Conservation (phyloP, 2,329 filamentous ascomycete genomes). For the Lachnellula cervina region DNA sequence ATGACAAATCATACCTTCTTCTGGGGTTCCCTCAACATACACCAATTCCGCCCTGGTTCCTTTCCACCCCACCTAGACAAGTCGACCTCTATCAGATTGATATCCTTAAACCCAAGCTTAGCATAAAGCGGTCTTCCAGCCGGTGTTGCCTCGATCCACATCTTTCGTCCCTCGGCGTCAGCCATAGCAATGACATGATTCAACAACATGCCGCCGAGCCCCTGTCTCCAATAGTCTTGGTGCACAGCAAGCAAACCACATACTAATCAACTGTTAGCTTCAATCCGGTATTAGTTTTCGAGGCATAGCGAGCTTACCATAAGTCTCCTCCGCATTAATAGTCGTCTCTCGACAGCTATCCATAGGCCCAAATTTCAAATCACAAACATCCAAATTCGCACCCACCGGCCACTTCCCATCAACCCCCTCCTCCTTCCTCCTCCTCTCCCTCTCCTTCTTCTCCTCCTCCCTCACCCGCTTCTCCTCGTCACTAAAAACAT, state of each 20-base stretch:
- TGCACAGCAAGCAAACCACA: constrained; percentile 35
- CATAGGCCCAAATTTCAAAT: constrained; percentile 30
- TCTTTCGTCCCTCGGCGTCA: constrained; percentile 30
- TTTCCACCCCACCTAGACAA: constrained; percentile 24
- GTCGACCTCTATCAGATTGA: constrained; percentile 32
- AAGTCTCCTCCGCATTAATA: constrained; percentile 29
- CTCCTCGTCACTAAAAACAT: constrained; percentile 21
- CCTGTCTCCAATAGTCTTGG: constrained; percentile 33
- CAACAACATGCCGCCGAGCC: constrained; percentile 34
- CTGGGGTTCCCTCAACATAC: constrained; percentile 28
- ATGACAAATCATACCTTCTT: not conserved
- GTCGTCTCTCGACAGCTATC: constrained; percentile 28
- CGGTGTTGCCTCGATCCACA: constrained; percentile 37
- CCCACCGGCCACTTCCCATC: constrained; percentile 29
- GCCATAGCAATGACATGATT: constrained; percentile 34
- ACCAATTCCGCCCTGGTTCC: constrained; percentile 13
- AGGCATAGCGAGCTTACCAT: constrained; percentile 27
- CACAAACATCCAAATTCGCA: constrained; percentile 26
- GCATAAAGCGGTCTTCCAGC: constrained; percentile 35
- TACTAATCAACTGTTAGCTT: constrained; percentile 23
- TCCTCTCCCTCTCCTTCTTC: constrained; percentile 5
- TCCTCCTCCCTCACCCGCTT: constrained; percentile 4
- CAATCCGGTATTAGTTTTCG: not conserved
- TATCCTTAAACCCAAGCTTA: constrained; percentile 34
- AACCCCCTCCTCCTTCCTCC: not conserved